These are phyloP conservation scores for Cryphonectria naterciae DNA, from an alignment of 2,329 filamentous ascomycete genomes.

Conservation along the genomic window DNA sequence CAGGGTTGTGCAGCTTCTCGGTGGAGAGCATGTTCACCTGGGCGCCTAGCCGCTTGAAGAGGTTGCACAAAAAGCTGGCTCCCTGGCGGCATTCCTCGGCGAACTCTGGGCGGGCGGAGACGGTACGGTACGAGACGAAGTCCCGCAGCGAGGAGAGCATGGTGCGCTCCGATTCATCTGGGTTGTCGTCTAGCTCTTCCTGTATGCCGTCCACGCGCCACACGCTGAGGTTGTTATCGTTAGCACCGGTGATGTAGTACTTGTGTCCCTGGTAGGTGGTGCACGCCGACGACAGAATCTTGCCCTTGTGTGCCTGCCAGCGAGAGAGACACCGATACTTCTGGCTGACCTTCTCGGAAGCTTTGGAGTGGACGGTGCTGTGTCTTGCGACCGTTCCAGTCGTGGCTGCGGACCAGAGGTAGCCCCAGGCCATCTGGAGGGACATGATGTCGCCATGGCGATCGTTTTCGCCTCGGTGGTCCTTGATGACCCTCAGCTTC, in stretches of 20 bases:
- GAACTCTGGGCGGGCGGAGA: slow-evolving; percentile 85
- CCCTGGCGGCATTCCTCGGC: slow-evolving; percentile 91
- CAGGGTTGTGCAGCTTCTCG: slow-evolving; percentile 68
- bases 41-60: slow-evolving; percentile 92
- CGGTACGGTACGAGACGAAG: slow-evolving; percentile 89
- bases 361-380: slow-evolving; percentile 67
- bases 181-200: slow-evolving; percentile 41
- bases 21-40: slow-evolving; percentile 86
- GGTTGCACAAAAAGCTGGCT: slow-evolving; percentile 83
- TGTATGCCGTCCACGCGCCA: slow-evolving; percentile 72
- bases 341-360: slow-evolving; percentile 59
- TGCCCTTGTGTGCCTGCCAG: slow-evolving; percentile 73
- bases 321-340: slow-evolving; percentile 41
- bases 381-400: slow-evolving; percentile 81
- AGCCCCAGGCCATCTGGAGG: slow-evolving; percentile 81
- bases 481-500: slow-evolving; percentile 82
- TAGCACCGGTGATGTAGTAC: slow-evolving; percentile 94
- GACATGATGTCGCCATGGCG: slow-evolving; percentile 75
- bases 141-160: slow-evolving; percentile 76
- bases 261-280: slow-evolving; percentile 71
- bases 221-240: slow-evolving; percentile 85
- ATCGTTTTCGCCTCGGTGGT: slow-evolving; percentile 54
- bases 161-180: slow-evolving; percentile 53
- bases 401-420: slow-evolving; percentile 87
- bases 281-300: slow-evolving; percentile 83